Conservation (phyloP, 108 stramenopile species). For the Pseudonitzschia multiseries region DNA sequence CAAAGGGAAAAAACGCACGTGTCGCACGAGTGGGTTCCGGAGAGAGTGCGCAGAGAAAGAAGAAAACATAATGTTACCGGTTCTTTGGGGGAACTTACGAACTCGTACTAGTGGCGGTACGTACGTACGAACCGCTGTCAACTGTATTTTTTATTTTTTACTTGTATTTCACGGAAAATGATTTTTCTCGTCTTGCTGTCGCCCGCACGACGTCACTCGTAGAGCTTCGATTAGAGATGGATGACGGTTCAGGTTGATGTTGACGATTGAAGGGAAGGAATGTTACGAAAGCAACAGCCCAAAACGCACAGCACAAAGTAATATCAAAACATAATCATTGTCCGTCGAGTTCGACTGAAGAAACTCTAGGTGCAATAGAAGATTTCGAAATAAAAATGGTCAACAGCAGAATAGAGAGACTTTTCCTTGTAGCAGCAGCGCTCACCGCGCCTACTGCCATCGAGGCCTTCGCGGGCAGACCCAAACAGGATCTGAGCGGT, state of each 20-base stretch:
- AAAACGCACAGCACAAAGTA: too few species aligned
- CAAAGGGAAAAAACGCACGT: too few species aligned
- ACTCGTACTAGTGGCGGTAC: too few species aligned
- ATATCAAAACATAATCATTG: neutral
- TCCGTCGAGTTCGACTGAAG: too few species aligned
- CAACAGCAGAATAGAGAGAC: slow-evolving; percentile 1
- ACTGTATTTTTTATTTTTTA: neutral
- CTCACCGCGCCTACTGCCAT: neutral
- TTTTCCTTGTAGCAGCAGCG: neutral
- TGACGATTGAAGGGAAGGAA: neutral
- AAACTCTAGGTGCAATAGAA: too few species aligned
- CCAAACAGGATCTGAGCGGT: slow-evolving; percentile 37
- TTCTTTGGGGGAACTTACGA: too few species aligned
- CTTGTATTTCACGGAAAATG: neutral
- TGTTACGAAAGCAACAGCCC: neutral
- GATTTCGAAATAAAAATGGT: neutral
- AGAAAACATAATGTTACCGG: too few species aligned
- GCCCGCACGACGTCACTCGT: neutral
- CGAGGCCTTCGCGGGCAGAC: neutral
- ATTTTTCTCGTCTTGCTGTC: neutral
- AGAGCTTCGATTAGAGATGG: neutral
- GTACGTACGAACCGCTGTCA: too few species aligned
- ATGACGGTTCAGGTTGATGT: neutral
- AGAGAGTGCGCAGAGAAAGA: too few species aligned
- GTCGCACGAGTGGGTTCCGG: too few species aligned